phyloP scores from a whole-genome alignment of 257 asterid species.

The Nicotiana paniculata region DNA sequence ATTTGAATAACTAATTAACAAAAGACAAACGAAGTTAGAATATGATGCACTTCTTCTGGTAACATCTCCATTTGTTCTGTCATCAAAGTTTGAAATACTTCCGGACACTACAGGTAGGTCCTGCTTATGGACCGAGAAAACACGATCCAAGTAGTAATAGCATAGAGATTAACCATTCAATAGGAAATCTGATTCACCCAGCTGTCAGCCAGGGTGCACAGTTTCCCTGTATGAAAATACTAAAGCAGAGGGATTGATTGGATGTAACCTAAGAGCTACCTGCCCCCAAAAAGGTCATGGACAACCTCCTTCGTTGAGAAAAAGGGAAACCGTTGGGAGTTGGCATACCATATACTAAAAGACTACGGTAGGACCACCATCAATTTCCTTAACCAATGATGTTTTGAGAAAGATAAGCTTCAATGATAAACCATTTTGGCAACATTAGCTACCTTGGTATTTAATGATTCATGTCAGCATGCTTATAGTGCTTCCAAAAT shows the following conservation, averaged over 20 bases:
- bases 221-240: not conserved
- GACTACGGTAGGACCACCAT: not conserved
- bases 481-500: not conserved
- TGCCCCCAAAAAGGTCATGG: not conserved
- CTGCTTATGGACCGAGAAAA: not conserved
- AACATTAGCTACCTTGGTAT: not conserved
- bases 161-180: not conserved
- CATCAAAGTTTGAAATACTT: not conserved
- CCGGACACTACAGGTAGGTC: not conserved
- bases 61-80: not conserved
- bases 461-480: not conserved
- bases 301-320: not conserved
- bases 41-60: not conserved
- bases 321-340: not conserved
- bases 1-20: conserved; percentile 50
- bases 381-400: not conserved
- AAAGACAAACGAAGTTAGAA: not conserved
- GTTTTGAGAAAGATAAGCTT: not conserved
- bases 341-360: not conserved
- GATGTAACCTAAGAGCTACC: not conserved
- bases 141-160: not conserved
- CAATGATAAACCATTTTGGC: not conserved
- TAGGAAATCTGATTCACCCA: not conserved
- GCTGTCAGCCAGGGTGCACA: not conserved
- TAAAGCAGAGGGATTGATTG: not conserved